A percentile compares a stretch with the other conserved stretches of the same genome.
Conservation (phyloP, 495 filamentous ascomycete species). For the Parathielavia appendiculata region DNA sequence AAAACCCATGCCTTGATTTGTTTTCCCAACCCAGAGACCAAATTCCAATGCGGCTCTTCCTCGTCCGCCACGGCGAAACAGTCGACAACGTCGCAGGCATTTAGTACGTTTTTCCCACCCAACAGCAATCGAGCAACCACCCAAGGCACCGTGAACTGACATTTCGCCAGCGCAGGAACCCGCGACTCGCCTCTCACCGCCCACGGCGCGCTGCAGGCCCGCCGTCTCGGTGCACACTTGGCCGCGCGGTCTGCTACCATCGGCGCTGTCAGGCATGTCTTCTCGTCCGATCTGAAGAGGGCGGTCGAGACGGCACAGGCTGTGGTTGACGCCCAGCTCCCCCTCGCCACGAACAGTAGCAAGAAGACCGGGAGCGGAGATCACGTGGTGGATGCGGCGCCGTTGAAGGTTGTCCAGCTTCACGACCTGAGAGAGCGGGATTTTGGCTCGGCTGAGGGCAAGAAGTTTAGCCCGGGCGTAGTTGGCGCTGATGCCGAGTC, state of each 20-base stretch:
- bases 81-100: slow-evolving; percentile 75
- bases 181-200: slow-evolving; percentile 75
- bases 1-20: background rate
- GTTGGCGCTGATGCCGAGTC: slow-evolving; percentile 44
- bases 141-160: background rate
- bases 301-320: slow-evolving; percentile 66
- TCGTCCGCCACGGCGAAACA: slow-evolving; percentile 84
- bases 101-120: slow-evolving; percentile 51
- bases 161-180: slow-evolving; percentile 61
- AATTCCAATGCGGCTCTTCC: slow-evolving; percentile 59
- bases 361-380: background rate
- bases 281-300: slow-evolving; percentile 73
- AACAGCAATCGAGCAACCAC: slow-evolving; percentile 1
- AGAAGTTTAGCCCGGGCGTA: slow-evolving; percentile 37
- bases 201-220: slow-evolving; percentile 73
- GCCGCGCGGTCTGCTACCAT: slow-evolving; percentile 39
- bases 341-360: background rate
- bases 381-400: background rate
- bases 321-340: slow-evolving; percentile 50
- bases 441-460: slow-evolving; percentile 66
- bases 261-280: slow-evolving; percentile 55
- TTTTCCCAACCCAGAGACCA: background rate
- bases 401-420: slow-evolving; percentile 42
- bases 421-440: slow-evolving; percentile 63
- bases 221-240: slow-evolving; percentile 57